Percentiles rank a stretch among this genome's conserved stretches.
phyloP scores from a whole-genome alignment of 345 rosid genomes.

The Firmiana major region DNA sequence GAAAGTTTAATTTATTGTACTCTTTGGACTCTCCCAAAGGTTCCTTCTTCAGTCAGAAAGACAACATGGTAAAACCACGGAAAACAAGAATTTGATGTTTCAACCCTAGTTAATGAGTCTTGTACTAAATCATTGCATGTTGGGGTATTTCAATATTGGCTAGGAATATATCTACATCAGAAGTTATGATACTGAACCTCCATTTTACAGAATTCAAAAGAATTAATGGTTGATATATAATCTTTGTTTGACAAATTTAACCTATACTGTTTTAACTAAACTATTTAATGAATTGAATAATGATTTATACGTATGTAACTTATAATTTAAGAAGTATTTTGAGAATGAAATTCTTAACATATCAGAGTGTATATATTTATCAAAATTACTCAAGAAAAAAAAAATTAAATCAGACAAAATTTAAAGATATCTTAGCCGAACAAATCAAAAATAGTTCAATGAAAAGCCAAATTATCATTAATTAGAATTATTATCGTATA shows the following conservation, averaged over 20 bases:
- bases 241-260: too few species aligned
- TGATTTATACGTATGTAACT: background rate
- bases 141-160: too few species aligned
- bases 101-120: background rate
- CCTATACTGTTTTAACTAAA: background rate
- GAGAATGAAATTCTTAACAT: too few species aligned
- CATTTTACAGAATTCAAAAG: background rate
- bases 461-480: too few species aligned
- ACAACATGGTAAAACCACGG: background rate
- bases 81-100: background rate
- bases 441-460: too few species aligned
- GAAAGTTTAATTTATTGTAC: slow-evolving; percentile 1
- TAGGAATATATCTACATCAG: background rate
- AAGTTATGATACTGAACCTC: background rate
- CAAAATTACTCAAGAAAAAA: too few species aligned
- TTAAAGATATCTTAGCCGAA: too few species aligned
- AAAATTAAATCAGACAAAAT: too few species aligned
- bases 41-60: background rate
- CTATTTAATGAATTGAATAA: background rate
- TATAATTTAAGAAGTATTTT: too few species aligned
- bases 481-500: too few species aligned
- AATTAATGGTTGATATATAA: background rate
- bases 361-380: too few species aligned
- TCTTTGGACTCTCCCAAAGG: background rate
- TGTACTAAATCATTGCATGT: too few species aligned